These are phyloP conservation scores for Chrysosphaeria jannelii DNA, from an alignment of 2,329 filamentous ascomycete species.

Conservation along the genomic window DNA sequence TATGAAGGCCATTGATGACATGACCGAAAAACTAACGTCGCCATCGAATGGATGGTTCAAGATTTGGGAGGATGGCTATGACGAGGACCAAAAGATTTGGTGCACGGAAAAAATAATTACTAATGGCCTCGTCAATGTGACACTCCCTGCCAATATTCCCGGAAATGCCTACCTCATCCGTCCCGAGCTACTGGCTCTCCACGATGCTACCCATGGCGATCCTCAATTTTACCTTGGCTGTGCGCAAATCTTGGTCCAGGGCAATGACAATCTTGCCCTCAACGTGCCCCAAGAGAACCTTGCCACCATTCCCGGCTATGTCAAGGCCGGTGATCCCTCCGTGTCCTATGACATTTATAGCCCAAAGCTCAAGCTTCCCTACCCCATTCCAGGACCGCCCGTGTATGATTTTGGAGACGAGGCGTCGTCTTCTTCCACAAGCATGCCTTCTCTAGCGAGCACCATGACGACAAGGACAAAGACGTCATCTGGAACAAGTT, in stretches of 20 bases:
- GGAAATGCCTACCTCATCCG: conserved; percentile 41
- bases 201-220: conserved; percentile 24
- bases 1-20: conserved; percentile 25
- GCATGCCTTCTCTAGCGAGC: no score
- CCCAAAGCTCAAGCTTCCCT: conserved; percentile 19
- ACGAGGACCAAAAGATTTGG: conserved; percentile 24
- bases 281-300: conserved; percentile 16
- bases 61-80: conserved; percentile 38
- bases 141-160: conserved; percentile 27
- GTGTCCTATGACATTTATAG: conserved; percentile 31
- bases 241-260: conserved; percentile 34
- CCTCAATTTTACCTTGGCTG: conserved; percentile 51
- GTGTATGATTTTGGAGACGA: no score
- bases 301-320: conserved; percentile 36
- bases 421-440: no score
- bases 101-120: conserved; percentile 40
- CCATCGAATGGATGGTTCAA: conserved; percentile 46
- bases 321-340: conserved; percentile 19
- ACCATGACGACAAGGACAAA: no score
- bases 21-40: conserved; percentile 18
- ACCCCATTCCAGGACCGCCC: conserved; percentile 24
- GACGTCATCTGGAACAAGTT: no score
- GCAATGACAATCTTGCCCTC: conserved; percentile 12
- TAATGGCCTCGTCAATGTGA: conserved; percentile 30
- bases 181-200: conserved; percentile 38